phyloP scores from a whole-genome alignment of 352 stramenopile species.

The Pythium volutum region DNA sequence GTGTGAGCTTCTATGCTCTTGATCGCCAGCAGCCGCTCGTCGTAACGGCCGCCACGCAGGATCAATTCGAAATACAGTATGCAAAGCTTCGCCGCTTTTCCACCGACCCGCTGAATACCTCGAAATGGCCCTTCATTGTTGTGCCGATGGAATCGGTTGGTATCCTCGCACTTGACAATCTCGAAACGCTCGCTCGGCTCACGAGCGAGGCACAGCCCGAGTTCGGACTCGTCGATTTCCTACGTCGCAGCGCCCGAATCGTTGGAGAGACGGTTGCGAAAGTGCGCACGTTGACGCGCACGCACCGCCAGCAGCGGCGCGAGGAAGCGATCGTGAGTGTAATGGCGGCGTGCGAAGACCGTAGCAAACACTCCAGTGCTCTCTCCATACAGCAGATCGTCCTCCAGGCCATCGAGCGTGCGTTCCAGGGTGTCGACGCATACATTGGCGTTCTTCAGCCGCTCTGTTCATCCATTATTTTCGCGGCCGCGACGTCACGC shows the following conservation, averaged over 20 bases:
- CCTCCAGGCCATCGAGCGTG: conserved; percentile 47
- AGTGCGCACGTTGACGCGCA: conserved; percentile 9
- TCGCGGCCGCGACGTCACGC: conserved; percentile 40
- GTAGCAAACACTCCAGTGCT: conserved; percentile 12
- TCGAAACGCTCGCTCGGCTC: conserved; percentile 45
- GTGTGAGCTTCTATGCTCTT: conserved; percentile 54
- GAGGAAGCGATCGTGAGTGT: conserved; percentile 46
- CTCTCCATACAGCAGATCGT: conserved; percentile 44
- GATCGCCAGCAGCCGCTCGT: conserved; percentile 41
- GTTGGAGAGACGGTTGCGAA: conserved; percentile 22
- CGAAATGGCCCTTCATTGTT: conserved; percentile 60
- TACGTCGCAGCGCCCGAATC: conserved; percentile 34
- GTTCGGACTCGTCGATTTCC: conserved; percentile 73
- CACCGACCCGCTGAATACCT: conserved; percentile 11
- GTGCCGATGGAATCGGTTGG: conserved; percentile 49
- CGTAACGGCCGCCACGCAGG: conserved; percentile 18
- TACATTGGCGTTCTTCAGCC: conserved; percentile 65
- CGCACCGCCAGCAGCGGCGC: conserved; percentile 21
- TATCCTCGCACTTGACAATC: conserved; percentile 60
- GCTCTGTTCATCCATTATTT: conserved; percentile 45
- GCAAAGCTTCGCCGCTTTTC: conserved; percentile 42
- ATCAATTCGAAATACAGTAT: not conserved
- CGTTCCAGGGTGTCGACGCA: conserved; percentile 56
- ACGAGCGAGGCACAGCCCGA: conserved; percentile 50
- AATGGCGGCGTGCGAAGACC: conserved; percentile 51